Evolutionary conservation across 768 basidiomycete species (phyloP), one percentile per base, ranked within the genome.

Genomic region (Crucibulum laeve): DNA sequence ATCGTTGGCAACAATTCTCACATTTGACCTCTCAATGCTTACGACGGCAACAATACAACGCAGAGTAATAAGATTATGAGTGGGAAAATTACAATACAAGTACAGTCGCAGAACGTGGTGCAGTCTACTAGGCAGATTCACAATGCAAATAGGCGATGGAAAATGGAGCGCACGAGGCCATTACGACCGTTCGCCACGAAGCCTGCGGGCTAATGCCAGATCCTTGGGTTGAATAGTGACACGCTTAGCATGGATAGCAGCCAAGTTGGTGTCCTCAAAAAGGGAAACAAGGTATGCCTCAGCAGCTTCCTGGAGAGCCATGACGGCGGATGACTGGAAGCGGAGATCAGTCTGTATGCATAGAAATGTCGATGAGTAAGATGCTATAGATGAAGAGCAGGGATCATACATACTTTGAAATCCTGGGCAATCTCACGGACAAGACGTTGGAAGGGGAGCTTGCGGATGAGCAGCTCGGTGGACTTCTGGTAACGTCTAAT

Each of bases 381-480:
- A 44, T 11, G 17, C 25, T 17, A 34, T 26, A 15, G 7, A 21
- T 10, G 26, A 48, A 28, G 28, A 35, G 13, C 45, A n/a, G 24
- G n/a, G 25, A 21, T 25, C 23, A 36, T 25, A 55, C 65, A 33
- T 35, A 74, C 75, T 73, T 87, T 87, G 76, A 85, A 84, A 66
- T 88, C 85, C 67, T 87, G 85, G 38, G 84, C 84, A 53, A 87
- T 88, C 61, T 87, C 84, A 65, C 84, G 81, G 48, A 87, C 84
- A 48, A 87, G 73, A 47, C 84, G 74, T 60, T 85, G 81, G 74
- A 85, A 86, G 53, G 77, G 76, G 18, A 77, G 74, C 61, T 80
- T 82, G 55, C 78, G 73, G 56, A 82, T 80, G 48, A 81, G 70
- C 25, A 82, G 67, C 58, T 82, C 78, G 22, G 79, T 81, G 11